Evolutionary conservation across 2,329 filamentous ascomycete genomes (phyloP), one percentile per base, ranked within the genome.

Genomic region (Beauveria rudraprayagi): DNA sequence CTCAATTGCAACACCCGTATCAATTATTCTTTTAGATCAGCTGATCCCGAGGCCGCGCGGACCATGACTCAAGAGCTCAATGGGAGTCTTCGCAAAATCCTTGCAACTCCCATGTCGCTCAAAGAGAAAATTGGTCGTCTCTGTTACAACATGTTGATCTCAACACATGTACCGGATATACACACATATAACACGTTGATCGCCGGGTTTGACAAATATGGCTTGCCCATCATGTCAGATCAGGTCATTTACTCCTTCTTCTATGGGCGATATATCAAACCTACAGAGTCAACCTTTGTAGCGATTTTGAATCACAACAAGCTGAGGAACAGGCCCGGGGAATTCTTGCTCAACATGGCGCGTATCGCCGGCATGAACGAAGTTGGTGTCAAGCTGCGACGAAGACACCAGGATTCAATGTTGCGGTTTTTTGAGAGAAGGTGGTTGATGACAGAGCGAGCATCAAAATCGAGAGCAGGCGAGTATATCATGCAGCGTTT

Each of bases 141-240:
- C 57, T 84, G 82, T 71, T 86, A 87, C 72, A 91, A 90, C 68
- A 74, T 94, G 3, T 78, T 91, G 17, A 75, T 84, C 3, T 85
- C 83, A 2, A 71, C 79, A 2, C 76, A 83, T 19, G 82, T 85
- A 0, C 88, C 89, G 0, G 83, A 83, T 63, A 80, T 89, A 41
- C 78, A 85, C 65, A 91, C 86, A 3, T 91, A 86, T 75, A 92
- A 92, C 68, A 80, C 81, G 14, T 78, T 94, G 28, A 80, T 93
- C 3, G 71, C 82, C n/a, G 82, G 83, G n/a, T 85, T 93, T 56
- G 78, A 81, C 57, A 76, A 77, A 37, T 69, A 80, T 5, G 75
- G 78, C 30, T 74, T 80, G 57, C 75, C 79, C 60, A 72, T 75
- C 43, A 73, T 87, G 19, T 78, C 82, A 4, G 76, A 83, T 43